A percentile compares a stretch with the other conserved stretches of the same genome.
These are phyloP conservation scores for Osmanthus fragrans DNA, from an alignment of 257 asterid species.

Conservation along the genomic window DNA sequence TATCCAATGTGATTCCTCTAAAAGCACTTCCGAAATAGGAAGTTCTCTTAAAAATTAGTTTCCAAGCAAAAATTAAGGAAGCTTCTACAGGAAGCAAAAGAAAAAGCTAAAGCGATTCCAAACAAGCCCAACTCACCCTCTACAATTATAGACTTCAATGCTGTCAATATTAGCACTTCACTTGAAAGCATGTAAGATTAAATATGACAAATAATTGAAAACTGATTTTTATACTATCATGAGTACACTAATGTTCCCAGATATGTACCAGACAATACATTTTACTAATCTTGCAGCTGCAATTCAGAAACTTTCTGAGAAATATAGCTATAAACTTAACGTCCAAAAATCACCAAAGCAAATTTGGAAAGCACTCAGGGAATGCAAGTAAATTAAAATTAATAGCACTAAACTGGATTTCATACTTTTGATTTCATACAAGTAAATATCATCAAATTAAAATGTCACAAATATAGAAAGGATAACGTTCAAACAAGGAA, in stretches of 20 bases:
- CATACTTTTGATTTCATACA: background rate
- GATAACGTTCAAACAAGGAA: slow-evolving; percentile 12
- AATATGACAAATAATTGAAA: background rate
- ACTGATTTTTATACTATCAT: slow-evolving; percentile 6
- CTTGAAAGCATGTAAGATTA: background rate
- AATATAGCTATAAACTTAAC: background rate
- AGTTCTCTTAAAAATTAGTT: too few relatives aligned
- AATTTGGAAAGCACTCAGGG: slow-evolving; percentile 1
- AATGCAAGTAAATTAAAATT: slow-evolving; percentile 2
- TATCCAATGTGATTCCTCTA: too few relatives aligned
- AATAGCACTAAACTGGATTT: background rate
- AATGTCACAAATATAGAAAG: slow-evolving; percentile 1
- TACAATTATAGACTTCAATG: slow-evolving; percentile 6
- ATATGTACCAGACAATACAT: background rate
- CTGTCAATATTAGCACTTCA: slow-evolving; percentile 11
- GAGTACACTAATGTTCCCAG: background rate
- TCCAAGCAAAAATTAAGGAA: too few relatives aligned
- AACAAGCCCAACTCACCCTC: background rate
- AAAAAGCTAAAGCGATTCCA: too few relatives aligned
- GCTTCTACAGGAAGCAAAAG: too few relatives aligned
- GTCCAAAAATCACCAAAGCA: slow-evolving; percentile 13
- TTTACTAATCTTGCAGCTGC: background rate
- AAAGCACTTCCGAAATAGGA: too few relatives aligned
- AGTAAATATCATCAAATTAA: background rate
- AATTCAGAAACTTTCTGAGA: slow-evolving; percentile 1